These are phyloP conservation scores for Sarocladiaceae sp. DNA, from an alignment of 2,329 filamentous ascomycete species.

Conservation along the genomic window DNA sequence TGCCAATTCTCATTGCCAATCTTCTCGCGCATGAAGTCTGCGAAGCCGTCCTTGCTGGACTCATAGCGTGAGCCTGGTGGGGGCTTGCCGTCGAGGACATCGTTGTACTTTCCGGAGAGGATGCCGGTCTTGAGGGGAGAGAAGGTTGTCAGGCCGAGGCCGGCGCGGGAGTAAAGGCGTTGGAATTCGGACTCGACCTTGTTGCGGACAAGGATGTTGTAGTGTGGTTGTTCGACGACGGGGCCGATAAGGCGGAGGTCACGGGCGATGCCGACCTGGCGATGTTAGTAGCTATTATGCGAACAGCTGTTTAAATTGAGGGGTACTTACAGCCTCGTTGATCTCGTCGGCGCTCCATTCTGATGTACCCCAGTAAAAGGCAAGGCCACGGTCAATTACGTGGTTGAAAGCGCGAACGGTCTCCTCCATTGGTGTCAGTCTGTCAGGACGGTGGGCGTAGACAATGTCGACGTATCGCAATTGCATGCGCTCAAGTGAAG, in stretches of 20 bases:
- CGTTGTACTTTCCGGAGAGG: constrained; percentile 63
- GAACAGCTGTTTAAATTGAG: neutral
- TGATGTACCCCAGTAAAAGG: constrained; percentile 69
- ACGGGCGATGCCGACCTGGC: constrained; percentile 50
- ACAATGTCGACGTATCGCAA: constrained; percentile 64
- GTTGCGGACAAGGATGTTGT: constrained; percentile 59
- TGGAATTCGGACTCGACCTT: constrained; percentile 62
- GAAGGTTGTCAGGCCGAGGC: constrained; percentile 58
- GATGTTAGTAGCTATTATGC: constrained; percentile 10
- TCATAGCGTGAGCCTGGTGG: constrained; percentile 55
- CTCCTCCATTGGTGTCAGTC: constrained; percentile 66
- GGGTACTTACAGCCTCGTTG: constrained; percentile 42
- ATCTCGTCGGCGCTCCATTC: constrained; percentile 70
- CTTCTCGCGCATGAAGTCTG: constrained; percentile 46
- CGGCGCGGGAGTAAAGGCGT: constrained; percentile 54
- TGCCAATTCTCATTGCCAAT: constrained; percentile 51
- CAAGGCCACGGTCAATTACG: constrained; percentile 63
- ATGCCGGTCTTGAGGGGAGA: constrained; percentile 55
- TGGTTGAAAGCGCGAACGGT: constrained; percentile 68
- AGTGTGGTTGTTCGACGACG: constrained; percentile 63
- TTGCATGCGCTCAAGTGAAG: constrained; percentile 51
- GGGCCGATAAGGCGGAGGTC: constrained; percentile 58
- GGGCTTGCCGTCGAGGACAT: constrained; percentile 42
- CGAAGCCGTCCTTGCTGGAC: constrained; percentile 53
- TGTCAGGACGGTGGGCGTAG: constrained; percentile 66